Conservation (phyloP, 2,329 filamentous ascomycete species). For the Aspergillus pseudoglaucus region DNA sequence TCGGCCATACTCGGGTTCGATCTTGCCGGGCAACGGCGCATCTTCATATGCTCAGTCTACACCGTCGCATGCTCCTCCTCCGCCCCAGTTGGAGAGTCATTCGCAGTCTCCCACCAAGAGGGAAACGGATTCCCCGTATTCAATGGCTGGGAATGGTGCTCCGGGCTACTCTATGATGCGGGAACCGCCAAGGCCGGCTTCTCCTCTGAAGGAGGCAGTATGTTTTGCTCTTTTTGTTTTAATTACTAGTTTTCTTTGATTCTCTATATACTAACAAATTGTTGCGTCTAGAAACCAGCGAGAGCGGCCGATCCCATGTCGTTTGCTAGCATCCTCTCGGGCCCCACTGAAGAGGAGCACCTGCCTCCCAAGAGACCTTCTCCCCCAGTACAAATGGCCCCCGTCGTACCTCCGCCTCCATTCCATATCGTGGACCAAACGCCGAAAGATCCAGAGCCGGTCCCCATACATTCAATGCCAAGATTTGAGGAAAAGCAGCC, state of each 20-base stretch:
- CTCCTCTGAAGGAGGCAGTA: conserved; percentile 38
- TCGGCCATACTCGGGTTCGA: conserved; percentile 28
- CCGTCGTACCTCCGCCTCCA: conserved; percentile 14
- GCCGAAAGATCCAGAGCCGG: conserved; percentile 19
- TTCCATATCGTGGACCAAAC: conserved; percentile 12
- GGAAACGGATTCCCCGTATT: conserved; percentile 30
- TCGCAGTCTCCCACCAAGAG: conserved; percentile 37
- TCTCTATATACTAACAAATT: conserved; percentile 1
- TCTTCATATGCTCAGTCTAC: conserved; percentile 32
- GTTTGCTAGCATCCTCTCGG: conserved; percentile 89
- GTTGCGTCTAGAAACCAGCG: conserved; percentile 54
- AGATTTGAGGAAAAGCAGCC: conserved; percentile 23
- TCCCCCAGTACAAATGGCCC: conserved; percentile 24
- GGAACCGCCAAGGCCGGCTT: conserved; percentile 24
- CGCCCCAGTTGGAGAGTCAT: conserved; percentile 29
- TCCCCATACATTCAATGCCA: conserved; percentile 17
- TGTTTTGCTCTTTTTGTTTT: conserved; percentile 10
- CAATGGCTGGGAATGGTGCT: conserved; percentile 22
- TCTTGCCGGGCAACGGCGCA: conserved; percentile 30
- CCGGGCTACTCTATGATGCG: conserved; percentile 27
- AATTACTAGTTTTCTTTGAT: background rate
- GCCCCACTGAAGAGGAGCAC: conserved; percentile 58
- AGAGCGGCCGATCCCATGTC: conserved; percentile 85
- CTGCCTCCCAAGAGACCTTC: conserved; percentile 42
- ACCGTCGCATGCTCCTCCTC: conserved; percentile 38